Percentiles rank a stretch among this genome's conserved stretches.
Evolutionary conservation across 208 protist species (phyloP).

Genomic region (Chromosphaera perkinsii): DNA sequence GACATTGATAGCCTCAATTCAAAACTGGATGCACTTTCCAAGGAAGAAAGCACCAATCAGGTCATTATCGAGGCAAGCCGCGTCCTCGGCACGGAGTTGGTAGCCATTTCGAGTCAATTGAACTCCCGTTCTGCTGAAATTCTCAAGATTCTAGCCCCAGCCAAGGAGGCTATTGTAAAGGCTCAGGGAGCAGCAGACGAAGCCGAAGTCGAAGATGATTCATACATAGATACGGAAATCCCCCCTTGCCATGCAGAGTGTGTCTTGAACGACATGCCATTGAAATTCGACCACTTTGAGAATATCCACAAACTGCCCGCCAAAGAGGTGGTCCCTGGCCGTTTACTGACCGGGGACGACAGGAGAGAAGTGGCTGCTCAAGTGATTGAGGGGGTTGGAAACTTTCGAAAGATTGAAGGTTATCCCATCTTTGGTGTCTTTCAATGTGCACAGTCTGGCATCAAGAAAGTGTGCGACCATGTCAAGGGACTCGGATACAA

Average conservation of each 20-base stretch:
- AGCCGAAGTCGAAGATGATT: no score
- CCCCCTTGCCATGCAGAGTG: slow-evolving; percentile 16
- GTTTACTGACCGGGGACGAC: neutral
- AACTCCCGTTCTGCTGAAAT: no score
- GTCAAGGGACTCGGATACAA: neutral
- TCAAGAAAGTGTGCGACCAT: slow-evolving; percentile 3
- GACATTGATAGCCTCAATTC: no score
- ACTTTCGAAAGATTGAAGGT: slow-evolving; percentile 3
- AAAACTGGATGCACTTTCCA: no score
- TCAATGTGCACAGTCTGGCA: slow-evolving; percentile 8
- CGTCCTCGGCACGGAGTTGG: no score
- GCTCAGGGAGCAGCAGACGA: no score
- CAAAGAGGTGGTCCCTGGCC: neutral
- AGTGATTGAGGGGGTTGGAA: neutral
- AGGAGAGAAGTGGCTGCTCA: neutral
- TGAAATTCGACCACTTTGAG: slow-evolving; percentile 24
- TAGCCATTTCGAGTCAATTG: no score
- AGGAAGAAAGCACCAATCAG: no score
- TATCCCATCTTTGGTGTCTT: slow-evolving; percentile 19
- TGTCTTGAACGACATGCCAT: neutral
- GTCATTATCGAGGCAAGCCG: no score
- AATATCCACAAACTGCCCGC: slow-evolving; percentile 6
- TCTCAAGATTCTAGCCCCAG: no score
- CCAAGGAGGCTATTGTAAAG: no score
- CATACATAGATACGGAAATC: no score